A percentile compares a stretch with the other conserved stretches of the same genome.
phyloP scores from a whole-genome alignment of 257 asterid species.

The Solanum neorickii region DNA sequence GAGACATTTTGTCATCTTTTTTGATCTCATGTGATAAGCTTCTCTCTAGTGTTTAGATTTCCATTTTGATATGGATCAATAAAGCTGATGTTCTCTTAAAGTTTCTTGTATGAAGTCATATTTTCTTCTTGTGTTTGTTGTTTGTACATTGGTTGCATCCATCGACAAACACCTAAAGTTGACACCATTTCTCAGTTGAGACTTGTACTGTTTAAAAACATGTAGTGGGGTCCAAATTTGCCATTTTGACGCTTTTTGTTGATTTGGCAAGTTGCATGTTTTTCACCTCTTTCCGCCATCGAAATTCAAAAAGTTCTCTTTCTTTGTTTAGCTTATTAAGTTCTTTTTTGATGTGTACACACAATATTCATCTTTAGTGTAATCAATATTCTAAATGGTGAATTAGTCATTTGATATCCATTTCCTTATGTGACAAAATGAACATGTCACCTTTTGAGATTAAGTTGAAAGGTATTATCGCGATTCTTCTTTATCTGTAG shows the following conservation, averaged over 20 bases:
- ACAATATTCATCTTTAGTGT: neutral
- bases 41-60: neutral
- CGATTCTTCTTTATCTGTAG: fast-evolving
- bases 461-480: neutral
- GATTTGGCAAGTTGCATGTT: neutral
- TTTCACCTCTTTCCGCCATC: too few relatives aligned
- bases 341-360: neutral
- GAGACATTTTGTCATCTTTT: neutral
- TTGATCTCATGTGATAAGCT: neutral
- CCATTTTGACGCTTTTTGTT: neutral
- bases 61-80: neutral
- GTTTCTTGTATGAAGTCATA: neutral
- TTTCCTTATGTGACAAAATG: neutral
- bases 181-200: neutral
- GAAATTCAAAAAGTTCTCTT: neutral
- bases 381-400: neutral
- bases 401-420: neutral
- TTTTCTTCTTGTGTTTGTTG: neutral
- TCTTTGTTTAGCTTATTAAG: neutral
- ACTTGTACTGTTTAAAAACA: neutral
- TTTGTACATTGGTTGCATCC: neutral
- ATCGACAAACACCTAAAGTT: neutral
- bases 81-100: neutral
- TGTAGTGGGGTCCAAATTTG: neutral
- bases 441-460: neutral